phyloP scores from a whole-genome alignment of 2,329 filamentous ascomycete species.

The Aspergillus ibericus region DNA sequence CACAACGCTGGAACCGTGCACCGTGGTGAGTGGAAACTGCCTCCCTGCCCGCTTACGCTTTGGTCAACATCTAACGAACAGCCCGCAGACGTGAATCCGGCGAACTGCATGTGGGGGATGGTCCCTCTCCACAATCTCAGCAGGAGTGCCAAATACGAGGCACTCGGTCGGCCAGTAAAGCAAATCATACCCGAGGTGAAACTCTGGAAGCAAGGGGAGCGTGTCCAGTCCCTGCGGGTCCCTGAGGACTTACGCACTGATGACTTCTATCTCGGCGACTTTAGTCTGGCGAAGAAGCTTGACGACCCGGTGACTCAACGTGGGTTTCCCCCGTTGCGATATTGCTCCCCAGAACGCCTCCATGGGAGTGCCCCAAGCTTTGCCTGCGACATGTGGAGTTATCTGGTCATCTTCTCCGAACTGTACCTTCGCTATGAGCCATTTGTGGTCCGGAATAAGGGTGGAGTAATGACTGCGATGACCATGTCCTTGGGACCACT shows the following conservation, averaged over 20 bases:
- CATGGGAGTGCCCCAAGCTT: conserved; percentile 24
- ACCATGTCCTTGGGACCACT: conserved; percentile 25
- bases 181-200: conserved; percentile 24
- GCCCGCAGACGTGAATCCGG: conserved; percentile 26
- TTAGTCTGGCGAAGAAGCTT: conserved; percentile 27
- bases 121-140: conserved; percentile 22
- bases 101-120: conserved; percentile 33
- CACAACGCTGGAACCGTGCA: conserved; percentile 30
- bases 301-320: conserved; percentile 7
- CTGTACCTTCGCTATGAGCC: conserved; percentile 25
- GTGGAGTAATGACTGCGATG: conserved; percentile 22
- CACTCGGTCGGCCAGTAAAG: conserved; percentile 27
- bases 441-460: conserved; percentile 16
- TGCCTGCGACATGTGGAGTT: conserved; percentile 35
- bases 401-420: conserved; percentile 29
- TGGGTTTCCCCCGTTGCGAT: conserved; percentile 10
- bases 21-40: conserved; percentile 20
- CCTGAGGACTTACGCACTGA: conserved; percentile 25
- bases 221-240: conserved; percentile 21
- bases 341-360: conserved; percentile 30
- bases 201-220: conserved; percentile 28
- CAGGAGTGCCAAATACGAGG: conserved; percentile 27
- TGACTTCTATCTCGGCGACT: conserved; percentile 32
- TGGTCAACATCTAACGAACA: conserved; percentile 10
- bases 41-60: background rate